Conservation (phyloP, 208 protist genomes). For the Trypanosoma conorhini region DNA sequence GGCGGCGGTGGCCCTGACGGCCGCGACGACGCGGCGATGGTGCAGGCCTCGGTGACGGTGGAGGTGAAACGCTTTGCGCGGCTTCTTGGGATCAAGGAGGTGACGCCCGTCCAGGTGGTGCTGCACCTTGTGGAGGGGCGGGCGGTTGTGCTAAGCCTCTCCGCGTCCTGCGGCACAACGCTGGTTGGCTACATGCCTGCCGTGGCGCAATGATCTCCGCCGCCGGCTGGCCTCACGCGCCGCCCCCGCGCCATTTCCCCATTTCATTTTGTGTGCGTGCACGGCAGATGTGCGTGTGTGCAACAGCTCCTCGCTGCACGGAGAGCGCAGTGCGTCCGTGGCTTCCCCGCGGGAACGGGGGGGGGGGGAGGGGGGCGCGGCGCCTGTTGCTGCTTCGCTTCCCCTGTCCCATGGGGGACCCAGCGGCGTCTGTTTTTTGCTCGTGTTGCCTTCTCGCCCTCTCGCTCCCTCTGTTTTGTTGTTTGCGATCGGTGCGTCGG, state of each 20-base stretch:
- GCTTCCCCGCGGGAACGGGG: too few species aligned
- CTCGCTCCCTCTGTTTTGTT: neutral
- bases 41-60: constrained; percentile 48
- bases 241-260: too few species aligned
- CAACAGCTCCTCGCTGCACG: too few species aligned
- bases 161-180: constrained; percentile 39
- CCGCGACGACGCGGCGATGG: neutral
- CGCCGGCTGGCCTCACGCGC: too few species aligned
- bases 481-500: neutral
- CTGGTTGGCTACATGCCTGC: constrained; percentile 86
- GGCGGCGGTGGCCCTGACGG: neutral
- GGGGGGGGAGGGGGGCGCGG: too few species aligned
- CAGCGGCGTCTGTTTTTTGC: too few species aligned
- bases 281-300: too few species aligned
- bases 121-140: constrained; percentile 57
- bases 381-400: too few species aligned
- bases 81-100: constrained; percentile 68
- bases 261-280: too few species aligned
- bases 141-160: constrained; percentile 68
- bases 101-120: constrained; percentile 45
- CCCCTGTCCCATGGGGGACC: too few species aligned
- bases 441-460: too few species aligned
- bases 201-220: constrained; percentile 8
- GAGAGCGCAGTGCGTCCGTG: too few species aligned
- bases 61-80: constrained; percentile 66